A percentile compares a stretch with the other conserved stretches of the same genome.
Conservation (phyloP, 129 eudicot genomes). For the Helichrysum umbraculigerum region DNA sequence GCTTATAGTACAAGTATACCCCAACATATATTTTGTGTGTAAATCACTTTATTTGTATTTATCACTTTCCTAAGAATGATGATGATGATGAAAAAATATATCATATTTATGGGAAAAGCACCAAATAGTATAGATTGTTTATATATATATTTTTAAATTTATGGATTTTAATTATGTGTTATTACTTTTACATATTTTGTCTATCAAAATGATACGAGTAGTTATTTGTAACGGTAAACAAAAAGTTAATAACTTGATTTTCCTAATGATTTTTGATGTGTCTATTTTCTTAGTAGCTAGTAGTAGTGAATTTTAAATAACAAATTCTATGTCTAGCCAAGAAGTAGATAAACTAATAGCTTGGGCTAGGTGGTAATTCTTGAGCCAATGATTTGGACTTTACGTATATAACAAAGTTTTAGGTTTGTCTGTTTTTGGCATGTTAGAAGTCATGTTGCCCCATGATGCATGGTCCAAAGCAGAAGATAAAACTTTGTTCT, state of each 20-base stretch:
- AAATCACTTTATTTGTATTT: too few relatives aligned
- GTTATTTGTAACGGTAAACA: not conserved
- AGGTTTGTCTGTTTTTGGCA: not conserved
- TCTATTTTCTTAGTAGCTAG: too few relatives aligned
- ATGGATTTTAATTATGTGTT: not conserved
- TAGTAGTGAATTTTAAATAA: not conserved
- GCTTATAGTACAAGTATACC: too few relatives aligned
- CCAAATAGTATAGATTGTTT: not conserved
- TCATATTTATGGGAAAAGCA: too few relatives aligned
- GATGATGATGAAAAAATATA: too few relatives aligned
- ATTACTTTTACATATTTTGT: not conserved
- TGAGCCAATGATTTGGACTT: not conserved
- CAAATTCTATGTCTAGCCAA: not conserved
- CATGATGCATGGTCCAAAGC: slow-evolving; percentile 3
- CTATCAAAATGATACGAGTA: not conserved
- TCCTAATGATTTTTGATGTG: not conserved
- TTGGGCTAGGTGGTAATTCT: slow-evolving; percentile 4
- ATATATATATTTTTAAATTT: not conserved
- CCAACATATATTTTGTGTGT: too few relatives aligned
- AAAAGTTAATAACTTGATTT: not conserved
- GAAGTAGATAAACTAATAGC: slow-evolving; percentile 3
- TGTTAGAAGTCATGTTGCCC: not conserved
- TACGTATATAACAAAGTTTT: not conserved
- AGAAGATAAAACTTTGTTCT: not conserved
- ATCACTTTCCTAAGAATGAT: too few relatives aligned